Evolutionary conservation across 1,284 basidiomycete genomes (phyloP), one percentile per base, ranked within the genome.

Genomic region (Peniophora sp.): DNA sequence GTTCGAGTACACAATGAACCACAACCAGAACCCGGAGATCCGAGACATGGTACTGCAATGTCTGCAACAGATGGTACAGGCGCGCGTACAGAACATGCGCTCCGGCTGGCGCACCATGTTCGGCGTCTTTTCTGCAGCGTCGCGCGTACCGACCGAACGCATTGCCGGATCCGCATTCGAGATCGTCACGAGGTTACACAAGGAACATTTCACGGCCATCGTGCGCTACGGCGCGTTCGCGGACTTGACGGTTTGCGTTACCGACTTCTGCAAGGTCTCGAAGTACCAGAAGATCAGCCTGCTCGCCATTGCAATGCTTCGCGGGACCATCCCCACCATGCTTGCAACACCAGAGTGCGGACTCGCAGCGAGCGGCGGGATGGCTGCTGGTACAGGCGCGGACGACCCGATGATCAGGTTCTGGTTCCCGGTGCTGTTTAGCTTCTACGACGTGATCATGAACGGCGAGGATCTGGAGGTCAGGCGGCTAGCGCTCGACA

Each of bases 41-140:
- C 84, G 96, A 52, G 97, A 99, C 65, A 93, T 99, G 93, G 96
- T 96, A 19, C 70, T 99, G 51, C 95, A 97, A 79, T 99, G 97
- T 65, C 77, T 99, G 45, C 93, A 97, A 65, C 97, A 99, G 73
- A 99, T 99, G 97, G 87, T 99, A 51, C 95, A 97, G 71, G 90
- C 92, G 12, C 81, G 93, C 34, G 92, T 91, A 2, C 85, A 92
- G 59, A 99, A 99, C 65, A 83, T 99, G 70, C 85, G 97, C 25
- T 99, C 97, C 0, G 97, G 97, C 20, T 99, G 97, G 97, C 78
- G 94, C 56, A 99, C 97, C 0, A 97, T 99, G 90, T 98, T 99
- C 65, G 91, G 92, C 27, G 96, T 98, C 11, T 97, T 99, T 63
- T 92, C 95, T 24, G 93, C 96, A 11, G 94, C 96, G 0, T 95